Base-by-base conservation (phyloP, 1,139 yeast species). In the Tardiomyces depauwii region DNA sequence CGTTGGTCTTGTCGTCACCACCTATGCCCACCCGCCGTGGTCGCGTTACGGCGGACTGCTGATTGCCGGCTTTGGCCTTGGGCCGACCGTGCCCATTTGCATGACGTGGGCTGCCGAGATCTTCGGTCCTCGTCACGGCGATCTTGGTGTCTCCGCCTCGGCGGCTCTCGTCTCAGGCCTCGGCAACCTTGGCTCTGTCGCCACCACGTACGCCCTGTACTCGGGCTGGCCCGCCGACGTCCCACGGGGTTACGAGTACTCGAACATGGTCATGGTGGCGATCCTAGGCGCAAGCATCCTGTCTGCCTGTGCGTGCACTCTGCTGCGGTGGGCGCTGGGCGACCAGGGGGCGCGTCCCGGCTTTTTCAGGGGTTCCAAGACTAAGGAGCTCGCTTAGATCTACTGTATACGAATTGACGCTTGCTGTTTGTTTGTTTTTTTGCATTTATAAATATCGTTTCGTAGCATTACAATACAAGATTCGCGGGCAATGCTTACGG, bases 31-130 rank as follows among this genome's bases (percentile, higher is more conserved):
- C 13, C 82, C 80, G 1, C 18, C 14, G 27, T 86, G 95, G 95
- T 73, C 76, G 49, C 75, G 78, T 54, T 86, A 85, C 60, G 94
- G 78, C 2, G 95, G 95, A 0, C 70, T 86, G 48, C 70, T 86
- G 47, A 80, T 86, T 57, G 78, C 85, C 18, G 95, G 95, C 0
- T 84, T 80, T 58, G 95, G 95, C 0, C 72, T 86, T 42, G 95
- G 95, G 12, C 93, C 95, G 18, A 86, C 95, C 0, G 94, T 85
- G 21, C 95, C 95, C 30, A 85, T 83, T 44, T 76, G 83, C 59
- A 86, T 86, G 95, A 77, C 95, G 1, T 79, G 87, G 85, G 68
- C 89, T 0, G 81, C 91, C 0, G 91, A 84, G 57, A 82, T 85
- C 42, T 83, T 85, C 67, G 76, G 74, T 12, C 71, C 74, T 3